Evolutionary conservation across 371 early-diverging fungal genomes (phyloP).

Genomic region (Neoconidiobolus thromboides): DNA sequence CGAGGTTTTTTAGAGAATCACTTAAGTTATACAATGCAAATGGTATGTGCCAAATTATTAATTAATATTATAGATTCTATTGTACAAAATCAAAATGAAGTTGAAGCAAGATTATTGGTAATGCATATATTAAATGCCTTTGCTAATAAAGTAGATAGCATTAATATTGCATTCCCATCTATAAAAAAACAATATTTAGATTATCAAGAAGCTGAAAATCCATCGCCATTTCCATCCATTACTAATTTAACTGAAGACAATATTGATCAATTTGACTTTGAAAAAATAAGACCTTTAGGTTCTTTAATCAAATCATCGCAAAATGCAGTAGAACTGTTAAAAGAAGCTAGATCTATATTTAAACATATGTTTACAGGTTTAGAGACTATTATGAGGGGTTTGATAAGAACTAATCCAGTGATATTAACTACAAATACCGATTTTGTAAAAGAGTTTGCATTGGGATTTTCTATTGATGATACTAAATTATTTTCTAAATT

Average conservation of each 20-base stretch:
- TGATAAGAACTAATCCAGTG: conserved; percentile 22
- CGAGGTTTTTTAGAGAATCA: conserved; percentile 74
- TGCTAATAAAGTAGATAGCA: conserved; percentile 49
- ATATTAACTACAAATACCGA: conserved; percentile 38
- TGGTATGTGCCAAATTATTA: conserved; percentile 89
- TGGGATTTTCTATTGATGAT: not conserved
- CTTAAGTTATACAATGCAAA: conserved; percentile 77
- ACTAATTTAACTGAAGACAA: conserved; percentile 11
- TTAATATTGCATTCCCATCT: conserved; percentile 35
- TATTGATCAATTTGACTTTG: conserved; percentile 57
- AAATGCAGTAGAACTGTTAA: conserved; percentile 42
- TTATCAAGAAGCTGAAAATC: conserved; percentile 12
- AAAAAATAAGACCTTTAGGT: conserved; percentile 54
- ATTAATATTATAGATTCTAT: conserved; percentile 78
- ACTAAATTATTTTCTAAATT: not conserved
- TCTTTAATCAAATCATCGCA: conserved; percentile 41
- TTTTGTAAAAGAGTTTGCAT: not conserved
- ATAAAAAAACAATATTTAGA: conserved; percentile 29
- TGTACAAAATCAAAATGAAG: conserved; percentile 40
- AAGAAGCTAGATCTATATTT: conserved; percentile 24
- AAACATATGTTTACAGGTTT: not conserved
- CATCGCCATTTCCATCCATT: not conserved
- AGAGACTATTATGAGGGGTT: not conserved
- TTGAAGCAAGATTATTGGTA: conserved; percentile 47
- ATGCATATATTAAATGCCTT: conserved; percentile 72